These are phyloP conservation scores for Alternaria tenuissima DNA, from an alignment of 2,329 filamentous ascomycete species.

Conservation along the genomic window DNA sequence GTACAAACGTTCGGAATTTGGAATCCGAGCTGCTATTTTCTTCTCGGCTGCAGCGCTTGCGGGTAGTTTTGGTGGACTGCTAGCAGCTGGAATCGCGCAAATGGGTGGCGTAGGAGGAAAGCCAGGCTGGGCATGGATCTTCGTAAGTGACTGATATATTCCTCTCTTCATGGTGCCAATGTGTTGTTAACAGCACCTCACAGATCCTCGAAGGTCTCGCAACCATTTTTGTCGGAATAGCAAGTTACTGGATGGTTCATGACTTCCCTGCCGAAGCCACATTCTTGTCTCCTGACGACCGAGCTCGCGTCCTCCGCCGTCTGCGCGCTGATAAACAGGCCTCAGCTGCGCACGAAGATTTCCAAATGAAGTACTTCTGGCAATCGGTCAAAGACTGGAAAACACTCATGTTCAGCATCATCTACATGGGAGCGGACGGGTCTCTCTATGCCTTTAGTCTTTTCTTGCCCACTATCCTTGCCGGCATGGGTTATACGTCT, in stretches of 20 bases:
- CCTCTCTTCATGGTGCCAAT: background rate
- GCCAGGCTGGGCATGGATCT: constrained; percentile 56
- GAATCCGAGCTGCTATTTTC: constrained; percentile 81
- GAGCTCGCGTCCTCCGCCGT: constrained; percentile 74
- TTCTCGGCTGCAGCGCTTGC: constrained; percentile 83
- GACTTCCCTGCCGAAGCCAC: constrained; percentile 79
- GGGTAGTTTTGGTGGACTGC: constrained; percentile 78
- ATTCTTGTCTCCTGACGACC: constrained; percentile 76
- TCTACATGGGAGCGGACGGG: constrained; percentile 79
- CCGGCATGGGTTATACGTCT: constrained; percentile 62
- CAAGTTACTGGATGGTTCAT: constrained; percentile 76
- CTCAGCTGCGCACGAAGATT: constrained; percentile 77
- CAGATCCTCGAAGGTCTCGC: constrained; percentile 71
- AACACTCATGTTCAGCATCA: constrained; percentile 75
- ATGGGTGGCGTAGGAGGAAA: constrained; percentile 69
- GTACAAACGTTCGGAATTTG: constrained; percentile 80
- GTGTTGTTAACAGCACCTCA: constrained; percentile 1
- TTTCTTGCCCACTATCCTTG: constrained; percentile 82
- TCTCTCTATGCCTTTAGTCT: constrained; percentile 78
- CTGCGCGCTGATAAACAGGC: constrained; percentile 76
- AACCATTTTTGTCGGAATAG: constrained; percentile 72
- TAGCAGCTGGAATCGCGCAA: constrained; percentile 74
- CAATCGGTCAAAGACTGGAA: constrained; percentile 82
- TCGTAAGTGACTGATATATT: constrained; percentile 41
- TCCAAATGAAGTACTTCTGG: constrained; percentile 76